Base-by-base conservation (phyloP, 1,284 basidiomycete species). In the Rhodotorula glutinis region DNA sequence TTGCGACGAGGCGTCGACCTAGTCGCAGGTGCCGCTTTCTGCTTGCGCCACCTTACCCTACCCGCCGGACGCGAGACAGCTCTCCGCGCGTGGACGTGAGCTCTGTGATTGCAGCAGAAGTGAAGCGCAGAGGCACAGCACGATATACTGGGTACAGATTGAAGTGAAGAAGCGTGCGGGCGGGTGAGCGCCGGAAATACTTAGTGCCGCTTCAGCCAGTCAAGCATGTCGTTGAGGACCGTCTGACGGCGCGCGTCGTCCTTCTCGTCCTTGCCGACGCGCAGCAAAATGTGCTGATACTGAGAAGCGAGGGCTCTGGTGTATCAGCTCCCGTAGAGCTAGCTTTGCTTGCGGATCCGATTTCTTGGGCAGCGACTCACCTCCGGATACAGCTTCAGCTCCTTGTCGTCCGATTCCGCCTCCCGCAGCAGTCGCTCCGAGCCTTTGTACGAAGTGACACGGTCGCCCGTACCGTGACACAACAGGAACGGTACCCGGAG, bases 401-500 rank as follows among this genome's bases (percentile, higher is more conserved):
- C 59, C 60, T 73, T 73, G 61, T 73, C 70, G 2, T 21, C 29
- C 21, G 58, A 63, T 2, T 23, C 14, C 4, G 70, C 70, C 19
- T 44, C 21, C 3, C 25, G 40, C 43, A 46, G 58, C 11, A 71
- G 55, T n/a, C 60, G 55, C 41, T 69, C 58, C 5, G 70, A 71
- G 1, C 72, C 72, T 2, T 58, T 58, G 21, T 55, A 61, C 17
- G 62, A 67, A 9, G 70, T 73, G 23, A 73, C 72, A n/a, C 71
- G 55, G 53, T 72, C 70, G n/a, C 62, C 62, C 4, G 70, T 72
- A 3, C 76, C 76, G 65, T 77, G 76, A 55, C 73, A 72, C 19
- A 76, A 58, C 29, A 69, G 49, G 69, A 77, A 76, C 1, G 76
- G 76, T 2, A 75, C 49, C 38, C 63, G 63, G 23, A 77, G 69